phyloP scores from a whole-genome alignment of 768 basidiomycete genomes.

The Tulasnella sp. region DNA sequence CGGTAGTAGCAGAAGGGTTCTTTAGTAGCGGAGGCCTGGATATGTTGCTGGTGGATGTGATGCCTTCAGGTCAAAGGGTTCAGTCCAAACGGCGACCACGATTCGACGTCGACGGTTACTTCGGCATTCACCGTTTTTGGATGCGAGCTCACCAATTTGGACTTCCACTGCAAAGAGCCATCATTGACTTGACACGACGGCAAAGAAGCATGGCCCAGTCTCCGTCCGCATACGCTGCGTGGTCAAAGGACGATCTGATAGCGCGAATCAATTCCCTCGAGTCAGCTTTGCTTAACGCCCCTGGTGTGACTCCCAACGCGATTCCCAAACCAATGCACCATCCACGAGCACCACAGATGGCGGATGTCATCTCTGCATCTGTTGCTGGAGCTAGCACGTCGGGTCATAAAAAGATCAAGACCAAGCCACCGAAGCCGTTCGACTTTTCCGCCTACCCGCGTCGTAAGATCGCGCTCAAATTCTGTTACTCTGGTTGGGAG shows the following conservation, averaged over 20 bases:
- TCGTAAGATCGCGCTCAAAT: constrained; percentile 88
- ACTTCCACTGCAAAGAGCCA: neutral
- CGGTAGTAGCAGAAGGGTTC: no score
- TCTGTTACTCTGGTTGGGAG: constrained; percentile 86
- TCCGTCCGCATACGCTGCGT: constrained; percentile 35
- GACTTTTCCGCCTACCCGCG: constrained; percentile 56
- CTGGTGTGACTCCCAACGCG: constrained; percentile 18
- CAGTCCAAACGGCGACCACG: no score
- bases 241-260: constrained; percentile 62
- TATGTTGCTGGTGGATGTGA: no score
- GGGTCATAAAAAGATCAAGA: constrained; percentile 17
- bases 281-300: constrained; percentile 16
- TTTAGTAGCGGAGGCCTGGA: no score
- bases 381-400: neutral
- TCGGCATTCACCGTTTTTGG: neutral
- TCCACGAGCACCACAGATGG: neutral
- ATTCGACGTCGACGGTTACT: neutral
- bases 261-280: constrained; percentile 51
- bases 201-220: neutral
- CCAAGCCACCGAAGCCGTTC: constrained; percentile 34
- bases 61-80: no score
- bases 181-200: neutral
- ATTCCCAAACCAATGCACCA: constrained; percentile 19
- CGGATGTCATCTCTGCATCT: neutral
- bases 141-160: neutral